Conservation (phyloP, 768 basidiomycete genomes). For the Russula sp. region DNA sequence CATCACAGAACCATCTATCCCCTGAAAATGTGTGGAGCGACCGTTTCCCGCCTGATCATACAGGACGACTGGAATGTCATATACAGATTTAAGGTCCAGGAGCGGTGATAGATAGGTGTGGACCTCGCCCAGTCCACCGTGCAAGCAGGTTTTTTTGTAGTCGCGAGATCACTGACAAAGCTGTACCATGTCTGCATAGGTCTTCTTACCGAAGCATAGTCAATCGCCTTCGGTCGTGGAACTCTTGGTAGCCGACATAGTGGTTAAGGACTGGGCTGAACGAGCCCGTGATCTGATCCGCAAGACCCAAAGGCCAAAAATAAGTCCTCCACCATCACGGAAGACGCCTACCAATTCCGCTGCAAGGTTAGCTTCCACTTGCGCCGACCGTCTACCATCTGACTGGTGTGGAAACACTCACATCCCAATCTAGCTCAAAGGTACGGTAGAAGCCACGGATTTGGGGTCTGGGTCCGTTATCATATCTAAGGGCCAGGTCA, state of each 20-base stretch:
- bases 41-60: slow-evolving; percentile 47
- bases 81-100: slow-evolving; percentile 21
- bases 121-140: slow-evolving; percentile 15
- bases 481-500: not conserved
- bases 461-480: slow-evolving; percentile 1
- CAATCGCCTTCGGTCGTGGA: slow-evolving; percentile 27
- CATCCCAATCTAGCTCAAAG: not conserved
- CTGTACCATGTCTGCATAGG: slow-evolving; percentile 45
- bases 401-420: not conserved
- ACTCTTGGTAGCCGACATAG: not conserved
- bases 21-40: slow-evolving; percentile 36
- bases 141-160: slow-evolving; percentile 15
- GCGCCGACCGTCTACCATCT: not conserved
- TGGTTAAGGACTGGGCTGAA: not conserved
- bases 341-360: not conserved
- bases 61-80: slow-evolving; percentile 21
- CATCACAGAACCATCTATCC: slow-evolving; percentile 33
- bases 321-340: too few species aligned
- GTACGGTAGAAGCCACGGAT: not conserved
- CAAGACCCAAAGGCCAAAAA: not conserved
- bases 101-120: slow-evolving; percentile 24
- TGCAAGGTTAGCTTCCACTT: not conserved
- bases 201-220: slow-evolving; percentile 24
- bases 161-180: slow-evolving; percentile 36
- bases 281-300: not conserved